Evolutionary conservation across 805 yeast species (phyloP).

Genomic region (Wickerhamiella australiensis): DNA sequence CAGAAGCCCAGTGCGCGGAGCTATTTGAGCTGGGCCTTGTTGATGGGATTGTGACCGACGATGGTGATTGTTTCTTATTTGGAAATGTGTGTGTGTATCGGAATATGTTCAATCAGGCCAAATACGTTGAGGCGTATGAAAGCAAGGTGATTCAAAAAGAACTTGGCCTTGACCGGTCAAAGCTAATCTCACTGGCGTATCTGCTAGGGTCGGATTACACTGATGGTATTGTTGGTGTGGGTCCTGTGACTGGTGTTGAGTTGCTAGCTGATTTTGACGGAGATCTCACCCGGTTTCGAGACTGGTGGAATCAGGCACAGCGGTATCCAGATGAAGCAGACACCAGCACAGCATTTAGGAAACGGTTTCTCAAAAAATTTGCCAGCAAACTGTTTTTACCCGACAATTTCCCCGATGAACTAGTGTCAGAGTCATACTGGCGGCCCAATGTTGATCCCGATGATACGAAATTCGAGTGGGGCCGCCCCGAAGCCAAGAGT

Average conservation of each 20-base stretch:
- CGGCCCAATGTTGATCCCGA: conserved; percentile 80
- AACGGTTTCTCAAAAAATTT: conserved; percentile 45
- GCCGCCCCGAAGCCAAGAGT: conserved; percentile 71
- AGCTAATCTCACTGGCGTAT: conserved; percentile 68
- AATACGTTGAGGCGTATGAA: conserved; percentile 77
- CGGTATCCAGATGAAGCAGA: conserved; percentile 27
- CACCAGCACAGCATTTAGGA: conserved; percentile 32
- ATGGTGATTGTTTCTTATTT: conserved; percentile 89
- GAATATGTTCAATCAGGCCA: conserved; percentile 88
- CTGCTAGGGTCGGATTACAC: conserved; percentile 92
- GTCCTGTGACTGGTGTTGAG: conserved; percentile 88
- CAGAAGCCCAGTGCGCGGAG: conserved; percentile 96
- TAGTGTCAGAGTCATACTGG: conserved; percentile 61
- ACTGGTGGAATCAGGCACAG: conserved; percentile 48
- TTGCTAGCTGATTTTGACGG: conserved; percentile 70
- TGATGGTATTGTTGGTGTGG: conserved; percentile 82
- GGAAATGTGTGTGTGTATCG: conserved; percentile 76
- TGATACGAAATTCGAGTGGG: conserved; percentile 74
- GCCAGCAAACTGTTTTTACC: conserved; percentile 48
- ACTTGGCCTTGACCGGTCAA: conserved; percentile 50
- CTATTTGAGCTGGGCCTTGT: conserved; percentile 56
- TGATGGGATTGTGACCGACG: conserved; percentile 94
- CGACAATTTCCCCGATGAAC: conserved; percentile 54
- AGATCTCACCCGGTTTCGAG: conserved; percentile 30
- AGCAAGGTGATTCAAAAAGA: conserved; percentile 44